Conservation (phyloP, 495 filamentous ascomycete genomes). For the Tetracladium marchalianum region DNA sequence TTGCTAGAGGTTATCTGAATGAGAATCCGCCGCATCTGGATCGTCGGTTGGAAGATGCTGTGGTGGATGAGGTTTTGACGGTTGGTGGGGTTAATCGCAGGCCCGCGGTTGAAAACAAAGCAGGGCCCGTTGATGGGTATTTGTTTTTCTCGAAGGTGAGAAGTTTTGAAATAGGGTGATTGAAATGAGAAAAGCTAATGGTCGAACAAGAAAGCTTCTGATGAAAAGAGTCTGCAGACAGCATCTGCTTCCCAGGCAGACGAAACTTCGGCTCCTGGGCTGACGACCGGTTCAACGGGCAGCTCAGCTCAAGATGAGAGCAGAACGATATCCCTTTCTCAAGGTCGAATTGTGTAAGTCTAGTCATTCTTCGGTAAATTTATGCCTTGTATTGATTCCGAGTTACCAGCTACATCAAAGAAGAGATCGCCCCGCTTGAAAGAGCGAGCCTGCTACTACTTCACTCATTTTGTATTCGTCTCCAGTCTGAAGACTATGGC, state of each 20-base stretch:
- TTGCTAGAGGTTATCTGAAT: background rate
- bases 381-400: background rate
- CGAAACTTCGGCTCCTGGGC: no score
- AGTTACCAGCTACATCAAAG: background rate
- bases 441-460: background rate
- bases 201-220: no score
- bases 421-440: background rate
- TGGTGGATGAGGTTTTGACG: background rate
- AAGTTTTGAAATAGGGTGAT: background rate
- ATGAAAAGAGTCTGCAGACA: no score
- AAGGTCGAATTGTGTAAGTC: background rate
- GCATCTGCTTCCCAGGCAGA: no score
- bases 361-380: background rate
- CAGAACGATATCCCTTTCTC: background rate
- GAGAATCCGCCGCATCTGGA: background rate
- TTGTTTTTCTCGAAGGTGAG: background rate
- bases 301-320: background rate
- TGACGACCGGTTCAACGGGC: background rate
- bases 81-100: background rate
- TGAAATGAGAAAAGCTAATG: background rate
- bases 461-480: background rate
- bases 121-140: background rate
- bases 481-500: background rate
- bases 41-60: background rate
- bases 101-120: background rate